phyloP scores from a whole-genome alignment of 2,329 filamentous ascomycete genomes.

The Cladosporium sp. region DNA sequence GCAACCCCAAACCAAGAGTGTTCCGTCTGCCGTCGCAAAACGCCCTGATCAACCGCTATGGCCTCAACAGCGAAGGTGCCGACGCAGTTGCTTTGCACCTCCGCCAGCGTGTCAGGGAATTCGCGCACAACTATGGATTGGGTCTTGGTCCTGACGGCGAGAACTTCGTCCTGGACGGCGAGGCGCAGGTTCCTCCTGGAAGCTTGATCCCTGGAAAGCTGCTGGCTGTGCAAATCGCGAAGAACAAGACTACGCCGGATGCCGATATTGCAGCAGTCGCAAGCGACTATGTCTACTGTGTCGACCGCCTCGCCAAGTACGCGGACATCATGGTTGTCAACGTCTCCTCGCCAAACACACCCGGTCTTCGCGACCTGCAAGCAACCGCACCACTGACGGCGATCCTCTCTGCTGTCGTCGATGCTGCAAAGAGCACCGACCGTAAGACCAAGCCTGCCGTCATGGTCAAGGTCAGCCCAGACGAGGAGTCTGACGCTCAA shows the following conservation, averaged over 20 bases:
- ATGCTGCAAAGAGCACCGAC: constrained; percentile 65
- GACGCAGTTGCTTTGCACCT: constrained; percentile 79
- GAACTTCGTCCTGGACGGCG: constrained; percentile 69
- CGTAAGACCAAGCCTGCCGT: constrained; percentile 72
- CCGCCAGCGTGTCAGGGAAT: constrained; percentile 71
- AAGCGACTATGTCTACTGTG: constrained; percentile 82
- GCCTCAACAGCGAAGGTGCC: constrained; percentile 86
- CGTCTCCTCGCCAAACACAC: constrained; percentile 94
- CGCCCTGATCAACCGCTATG: constrained; percentile 92
- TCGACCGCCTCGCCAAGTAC: constrained; percentile 75
- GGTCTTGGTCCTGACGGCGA: constrained; percentile 61
- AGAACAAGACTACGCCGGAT: constrained; percentile 92
- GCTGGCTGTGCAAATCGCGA: constrained; percentile 88
- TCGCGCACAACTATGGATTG: constrained; percentile 67
- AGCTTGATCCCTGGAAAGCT: constrained; percentile 71
- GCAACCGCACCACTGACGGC: constrained; percentile 75
- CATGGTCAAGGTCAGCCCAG: constrained; percentile 98
- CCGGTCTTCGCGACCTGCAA: constrained; percentile 82
- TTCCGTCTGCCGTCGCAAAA: constrained; percentile 82
- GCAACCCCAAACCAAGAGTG: constrained; percentile 82
- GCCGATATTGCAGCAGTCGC: constrained; percentile 76
- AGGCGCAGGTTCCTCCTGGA: constrained; percentile 74
- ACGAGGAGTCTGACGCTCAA: constrained; percentile 83
- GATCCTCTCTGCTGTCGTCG: constrained; percentile 77
- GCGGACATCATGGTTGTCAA: constrained; percentile 98